phyloP scores from a whole-genome alignment of 2,329 filamentous ascomycete species.

The Catunica adiposa region DNA sequence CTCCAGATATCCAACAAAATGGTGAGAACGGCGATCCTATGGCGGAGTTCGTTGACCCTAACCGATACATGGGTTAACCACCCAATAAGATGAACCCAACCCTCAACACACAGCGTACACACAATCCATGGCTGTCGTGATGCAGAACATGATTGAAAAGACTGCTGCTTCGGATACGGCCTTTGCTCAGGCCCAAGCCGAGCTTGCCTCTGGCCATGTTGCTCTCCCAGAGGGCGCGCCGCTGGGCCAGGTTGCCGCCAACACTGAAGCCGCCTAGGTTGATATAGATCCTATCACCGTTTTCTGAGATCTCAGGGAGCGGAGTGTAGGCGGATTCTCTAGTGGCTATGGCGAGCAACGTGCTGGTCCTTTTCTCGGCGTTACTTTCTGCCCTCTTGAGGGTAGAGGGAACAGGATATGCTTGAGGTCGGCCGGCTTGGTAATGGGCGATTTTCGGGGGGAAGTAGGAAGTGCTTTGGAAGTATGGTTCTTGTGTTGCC shows the following conservation, averaged over 20 bases:
- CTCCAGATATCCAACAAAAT: slow-evolving; percentile 22
- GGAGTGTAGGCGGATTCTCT: background rate
- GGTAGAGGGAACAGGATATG: too few relatives aligned
- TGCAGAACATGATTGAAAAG: background rate
- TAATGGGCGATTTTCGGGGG: background rate
- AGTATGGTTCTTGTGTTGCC: background rate
- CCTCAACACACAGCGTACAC: slow-evolving; percentile 1
- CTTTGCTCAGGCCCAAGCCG: background rate
- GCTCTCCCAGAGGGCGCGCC: background rate
- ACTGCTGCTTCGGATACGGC: background rate
- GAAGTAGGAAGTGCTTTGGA: background rate
- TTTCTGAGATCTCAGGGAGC: background rate
- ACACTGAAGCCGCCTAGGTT: background rate
- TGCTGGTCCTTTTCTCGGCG: too few relatives aligned
- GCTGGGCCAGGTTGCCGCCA: background rate
- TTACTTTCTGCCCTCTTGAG: background rate
- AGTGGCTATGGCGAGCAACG: too few relatives aligned
- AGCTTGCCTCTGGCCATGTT: background rate
- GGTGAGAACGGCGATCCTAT: slow-evolving; percentile 11
- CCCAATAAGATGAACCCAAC: slow-evolving; percentile 1
- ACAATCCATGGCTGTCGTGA: background rate
- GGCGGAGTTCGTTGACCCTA: slow-evolving; percentile 12
- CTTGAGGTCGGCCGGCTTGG: too few relatives aligned
- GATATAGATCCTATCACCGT: background rate
- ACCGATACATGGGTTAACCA: slow-evolving; percentile 12